Percentiles rank a stretch among this genome's conserved stretches.
These are phyloP conservation scores for Lotus japonicus DNA, from an alignment of 306 rosid species.

Conservation along the genomic window DNA sequence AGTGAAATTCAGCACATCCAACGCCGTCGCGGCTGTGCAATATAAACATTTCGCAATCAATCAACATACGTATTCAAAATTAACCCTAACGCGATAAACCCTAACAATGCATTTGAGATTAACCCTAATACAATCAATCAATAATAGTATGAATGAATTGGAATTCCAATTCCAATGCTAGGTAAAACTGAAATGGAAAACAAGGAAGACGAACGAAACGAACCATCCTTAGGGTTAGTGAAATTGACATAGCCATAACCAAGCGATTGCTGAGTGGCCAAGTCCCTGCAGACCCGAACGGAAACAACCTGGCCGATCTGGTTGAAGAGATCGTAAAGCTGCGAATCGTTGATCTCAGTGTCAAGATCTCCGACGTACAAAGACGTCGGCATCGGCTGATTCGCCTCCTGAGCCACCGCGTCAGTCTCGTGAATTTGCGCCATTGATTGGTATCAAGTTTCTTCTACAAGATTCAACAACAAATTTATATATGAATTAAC, in stretches of 20 bases:
- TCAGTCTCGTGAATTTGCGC: constrained; percentile 46
- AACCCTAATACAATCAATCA: no score
- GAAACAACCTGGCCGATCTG: constrained; percentile 57
- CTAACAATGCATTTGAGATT: not conserved
- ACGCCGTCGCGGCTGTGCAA: constrained; percentile 29
- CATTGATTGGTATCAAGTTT: constrained; percentile 19
- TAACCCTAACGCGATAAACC: not conserved
- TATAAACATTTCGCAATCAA: no score
- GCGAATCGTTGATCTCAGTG: constrained; percentile 47
- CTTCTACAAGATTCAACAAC: not conserved
- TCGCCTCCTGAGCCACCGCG: not conserved
- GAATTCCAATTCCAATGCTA: no score
- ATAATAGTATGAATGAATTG: no score
- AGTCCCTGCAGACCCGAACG: constrained; percentile 64
- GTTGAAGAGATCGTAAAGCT: constrained; percentile 58
- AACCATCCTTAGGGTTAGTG: constrained; percentile 56
- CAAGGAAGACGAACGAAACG: not conserved
- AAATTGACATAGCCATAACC: constrained; percentile 77
- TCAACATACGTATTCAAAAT: no score
- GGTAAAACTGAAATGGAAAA: no score
- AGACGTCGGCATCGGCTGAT: constrained; percentile 46
- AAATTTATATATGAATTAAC: not conserved
- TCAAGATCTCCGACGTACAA: constrained; percentile 75
- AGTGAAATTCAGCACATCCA: constrained; percentile 56
- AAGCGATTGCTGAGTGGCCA: constrained; percentile 53